These are phyloP conservation scores for Colletotrichum truncatum DNA, from an alignment of 2,329 filamentous ascomycete species.

Conservation along the genomic window DNA sequence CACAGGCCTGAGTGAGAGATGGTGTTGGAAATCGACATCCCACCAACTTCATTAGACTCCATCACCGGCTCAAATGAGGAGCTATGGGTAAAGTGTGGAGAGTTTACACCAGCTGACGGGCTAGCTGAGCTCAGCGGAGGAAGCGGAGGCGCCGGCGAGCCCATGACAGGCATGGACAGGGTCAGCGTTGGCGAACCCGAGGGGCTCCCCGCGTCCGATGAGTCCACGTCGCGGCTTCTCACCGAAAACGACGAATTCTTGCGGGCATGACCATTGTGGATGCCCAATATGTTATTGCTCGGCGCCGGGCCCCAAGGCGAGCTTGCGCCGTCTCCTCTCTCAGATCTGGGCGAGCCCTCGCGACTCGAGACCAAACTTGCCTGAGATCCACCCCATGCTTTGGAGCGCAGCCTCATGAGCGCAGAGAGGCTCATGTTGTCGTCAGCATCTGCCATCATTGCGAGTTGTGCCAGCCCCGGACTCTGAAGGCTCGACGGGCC, in stretches of 20 bases:
- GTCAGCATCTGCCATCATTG: conserved; percentile 67
- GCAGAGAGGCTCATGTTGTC: conserved; percentile 78
- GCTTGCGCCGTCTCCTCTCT: conserved; percentile 56
- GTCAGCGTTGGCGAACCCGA: conserved; percentile 62
- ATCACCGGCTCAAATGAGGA: conserved; percentile 48
- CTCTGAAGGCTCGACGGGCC: conserved; percentile 67
- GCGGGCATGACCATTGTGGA: conserved; percentile 45
- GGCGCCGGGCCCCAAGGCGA: conserved; percentile 48
- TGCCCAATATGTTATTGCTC: conserved; percentile 19
- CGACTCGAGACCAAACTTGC: conserved; percentile 70
- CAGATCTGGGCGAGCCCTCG: conserved; percentile 60
- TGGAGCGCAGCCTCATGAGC: conserved; percentile 76
- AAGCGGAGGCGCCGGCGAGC: conserved; percentile 35
- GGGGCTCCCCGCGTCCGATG: conserved; percentile 55
- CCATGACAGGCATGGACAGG: conserved; percentile 45
- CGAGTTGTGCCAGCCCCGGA: conserved; percentile 81
- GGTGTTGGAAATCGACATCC: conserved; percentile 31
- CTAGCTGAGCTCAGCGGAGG: conserved; percentile 24
- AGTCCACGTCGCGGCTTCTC: conserved; percentile 58
- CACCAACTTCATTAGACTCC: conserved; percentile 46
- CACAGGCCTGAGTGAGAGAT: conserved; percentile 36
- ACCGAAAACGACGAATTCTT: conserved; percentile 61
- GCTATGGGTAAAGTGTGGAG: conserved; percentile 36
- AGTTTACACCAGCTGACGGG: conserved; percentile 29
- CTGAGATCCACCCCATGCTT: conserved; percentile 84